These are phyloP conservation scores for Crithidia brevicula DNA, from an alignment of 208 protist genomes.

Conservation along the genomic window DNA sequence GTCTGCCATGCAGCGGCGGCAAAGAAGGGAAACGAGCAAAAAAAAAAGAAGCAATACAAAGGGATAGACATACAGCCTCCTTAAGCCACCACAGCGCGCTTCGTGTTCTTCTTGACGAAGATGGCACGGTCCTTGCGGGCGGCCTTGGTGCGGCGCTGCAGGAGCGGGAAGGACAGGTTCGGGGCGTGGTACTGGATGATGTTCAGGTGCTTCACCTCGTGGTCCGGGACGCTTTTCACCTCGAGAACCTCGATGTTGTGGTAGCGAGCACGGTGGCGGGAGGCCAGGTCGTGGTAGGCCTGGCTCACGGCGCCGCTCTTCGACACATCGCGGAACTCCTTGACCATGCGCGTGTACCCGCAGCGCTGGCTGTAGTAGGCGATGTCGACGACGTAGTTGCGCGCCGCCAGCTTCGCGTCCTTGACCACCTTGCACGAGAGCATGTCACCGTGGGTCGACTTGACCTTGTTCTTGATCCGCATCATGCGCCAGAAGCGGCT, in stretches of 20 bases:
- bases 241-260: conserved; percentile 97
- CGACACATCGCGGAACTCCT: conserved; percentile 99
- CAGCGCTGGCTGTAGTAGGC: conserved; percentile 98
- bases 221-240: conserved; percentile 89
- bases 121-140: conserved; percentile 82
- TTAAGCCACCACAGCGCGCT: conserved; percentile 82
- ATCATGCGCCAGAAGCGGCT: conserved; percentile 99
- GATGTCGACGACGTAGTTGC: conserved; percentile 99
- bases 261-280: conserved; percentile 95
- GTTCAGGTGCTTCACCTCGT: conserved; percentile 81
- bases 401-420: conserved; percentile 96
- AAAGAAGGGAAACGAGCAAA: neutral
- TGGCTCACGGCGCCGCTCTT: conserved; percentile 96
- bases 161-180: conserved; percentile 96
- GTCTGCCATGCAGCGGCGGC: too few relatives aligned
- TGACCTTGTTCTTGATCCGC: conserved; percentile 97
- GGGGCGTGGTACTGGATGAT: conserved; percentile 93
- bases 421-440: conserved; percentile 94
- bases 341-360: conserved; percentile 99
- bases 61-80: neutral
- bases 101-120: conserved; percentile 86
- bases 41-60: neutral
- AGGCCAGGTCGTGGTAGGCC: conserved; percentile 98
- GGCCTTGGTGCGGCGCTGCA: conserved; percentile 85
- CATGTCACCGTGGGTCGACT: conserved; percentile 98